These are phyloP conservation scores for Trichomonascaceae sp. DNA, from an alignment of 1,139 yeast genomes.

Conservation along the genomic window DNA sequence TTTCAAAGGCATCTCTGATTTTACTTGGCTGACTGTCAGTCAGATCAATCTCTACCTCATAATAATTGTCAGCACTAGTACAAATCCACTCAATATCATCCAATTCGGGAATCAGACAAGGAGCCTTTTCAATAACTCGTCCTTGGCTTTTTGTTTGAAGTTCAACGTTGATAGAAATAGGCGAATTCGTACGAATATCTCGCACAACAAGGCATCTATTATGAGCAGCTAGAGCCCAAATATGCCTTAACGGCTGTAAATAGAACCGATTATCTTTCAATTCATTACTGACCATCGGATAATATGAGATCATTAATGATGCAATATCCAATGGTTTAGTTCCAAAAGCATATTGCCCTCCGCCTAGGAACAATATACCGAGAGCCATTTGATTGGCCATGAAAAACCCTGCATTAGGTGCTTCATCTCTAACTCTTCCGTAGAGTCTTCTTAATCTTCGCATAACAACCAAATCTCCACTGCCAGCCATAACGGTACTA, in stretches of 20 bases:
- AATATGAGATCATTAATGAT: slow-evolving; percentile 62
- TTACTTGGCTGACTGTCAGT: slow-evolving; percentile 4
- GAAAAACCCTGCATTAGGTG: slow-evolving; percentile 55
- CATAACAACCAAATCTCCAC: slow-evolving; percentile 78
- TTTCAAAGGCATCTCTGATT: slow-evolving; percentile 14
- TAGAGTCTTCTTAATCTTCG: slow-evolving; percentile 67
- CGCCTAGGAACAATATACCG: slow-evolving; percentile 85
- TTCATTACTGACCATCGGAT: slow-evolving; percentile 60
- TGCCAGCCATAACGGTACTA: slow-evolving; percentile 81
- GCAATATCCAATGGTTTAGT: slow-evolving; percentile 64
- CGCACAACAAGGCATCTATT: slow-evolving; percentile 72
- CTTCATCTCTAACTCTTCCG: slow-evolving; percentile 29
- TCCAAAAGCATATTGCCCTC: slow-evolving; percentile 83
- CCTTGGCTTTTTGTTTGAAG: slow-evolving; percentile 30
- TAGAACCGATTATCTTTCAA: slow-evolving; percentile 47
- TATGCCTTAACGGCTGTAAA: slow-evolving; percentile 80
- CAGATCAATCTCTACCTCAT: slow-evolving; percentile 42
- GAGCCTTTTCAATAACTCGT: slow-evolving; percentile 34
- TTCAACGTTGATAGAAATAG: slow-evolving; percentile 42
- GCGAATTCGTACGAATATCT: slow-evolving; percentile 50
- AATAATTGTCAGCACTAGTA: slow-evolving; percentile 42
- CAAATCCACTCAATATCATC: slow-evolving; percentile 41
- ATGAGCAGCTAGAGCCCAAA: slow-evolving; percentile 85
- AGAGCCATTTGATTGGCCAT: slow-evolving; percentile 78
- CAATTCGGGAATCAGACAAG: slow-evolving; percentile 65